Evolutionary conservation across 176 grass and related monocot species (phyloP).

Genomic region (Juncus inflexus): DNA sequence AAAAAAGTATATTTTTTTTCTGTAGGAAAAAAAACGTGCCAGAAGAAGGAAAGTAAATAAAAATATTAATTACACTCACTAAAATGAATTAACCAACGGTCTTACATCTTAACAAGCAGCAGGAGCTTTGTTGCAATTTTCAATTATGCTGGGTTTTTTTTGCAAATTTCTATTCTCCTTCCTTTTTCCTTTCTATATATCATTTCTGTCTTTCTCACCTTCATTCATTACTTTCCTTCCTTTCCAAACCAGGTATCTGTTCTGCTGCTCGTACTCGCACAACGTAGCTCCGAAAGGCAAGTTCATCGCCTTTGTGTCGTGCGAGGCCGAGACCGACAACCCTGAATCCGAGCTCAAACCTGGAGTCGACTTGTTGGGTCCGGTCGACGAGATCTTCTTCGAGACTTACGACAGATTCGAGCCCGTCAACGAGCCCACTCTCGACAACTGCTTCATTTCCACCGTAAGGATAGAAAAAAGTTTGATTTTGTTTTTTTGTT

Average conservation of each 20-base stretch:
- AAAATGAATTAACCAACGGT: too few relatives aligned
- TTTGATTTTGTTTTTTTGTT: not conserved
- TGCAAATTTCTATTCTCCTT: not conserved
- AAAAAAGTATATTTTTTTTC: too few relatives aligned
- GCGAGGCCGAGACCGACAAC: slow-evolving; percentile 87
- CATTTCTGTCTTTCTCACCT: too few relatives aligned
- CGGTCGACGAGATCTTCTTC: slow-evolving; percentile 71
- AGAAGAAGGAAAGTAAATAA: too few relatives aligned
- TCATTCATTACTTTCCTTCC: slow-evolving; percentile 1
- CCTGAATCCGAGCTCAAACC: slow-evolving; percentile 59
- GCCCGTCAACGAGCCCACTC: slow-evolving; percentile 56
- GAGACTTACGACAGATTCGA: slow-evolving; percentile 83
- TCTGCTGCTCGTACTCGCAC: slow-evolving; percentile 89
- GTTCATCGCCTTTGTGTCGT: slow-evolving; percentile 81
- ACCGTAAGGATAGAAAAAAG: slow-evolving; percentile 35
- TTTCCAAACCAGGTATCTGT: slow-evolving; percentile 63
- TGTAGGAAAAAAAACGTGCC: too few relatives aligned
- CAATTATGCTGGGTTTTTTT: too few relatives aligned
- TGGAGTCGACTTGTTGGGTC: slow-evolving; percentile 76
- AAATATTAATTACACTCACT: too few relatives aligned
- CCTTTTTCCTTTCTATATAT: too few relatives aligned
- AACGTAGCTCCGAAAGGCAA: slow-evolving; percentile 94
- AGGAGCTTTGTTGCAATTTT: too few relatives aligned
- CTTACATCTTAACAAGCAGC: too few relatives aligned
- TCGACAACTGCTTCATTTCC: slow-evolving; percentile 87